Evolutionary conservation across 768 basidiomycete species (phyloP), one percentile per base, ranked within the genome.

Genomic region (Psilocybe sp.): DNA sequence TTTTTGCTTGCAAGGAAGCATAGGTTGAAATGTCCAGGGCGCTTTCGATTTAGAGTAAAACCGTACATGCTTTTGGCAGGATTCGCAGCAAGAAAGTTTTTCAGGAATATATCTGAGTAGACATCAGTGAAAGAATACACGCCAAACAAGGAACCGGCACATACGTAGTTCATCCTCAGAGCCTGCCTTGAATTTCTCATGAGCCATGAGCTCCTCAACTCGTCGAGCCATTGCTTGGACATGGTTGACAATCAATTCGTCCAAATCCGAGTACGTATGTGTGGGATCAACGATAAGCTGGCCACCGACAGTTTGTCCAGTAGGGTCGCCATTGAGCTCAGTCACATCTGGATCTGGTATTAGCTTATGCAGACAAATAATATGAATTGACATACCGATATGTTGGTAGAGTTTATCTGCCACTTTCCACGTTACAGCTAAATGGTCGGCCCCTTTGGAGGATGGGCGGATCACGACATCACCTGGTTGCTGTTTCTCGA

Each of bases 391-490:
- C 87, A 44, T 61, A 93, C 94, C 94, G 50, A 99, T 89, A 63
- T 99, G 97, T 63, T 98, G 97, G 67, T 90, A 98, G 20, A 99
- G 72, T 52, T 86, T 90, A 50, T 97, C 89, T 55, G 95, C 96
- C 2, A 99, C 94, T 70, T 98, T 99, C 97, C 97, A 99, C 0
- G 97, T 99, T 9, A 99, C 89, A 39, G 96, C 96, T 34, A 99
- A 76, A 70, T 98, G 97, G 59, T 97, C 82, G 34, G 78, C 71
- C 12, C 96, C 96, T 67, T 95, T 94, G 4, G 96, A 98, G 14
- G 94, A 96, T 0, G 97, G 97, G 40, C 97, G 77, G 55, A 99
- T 93, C 37, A 98, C 90, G 36, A 96, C 95, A 66, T 98, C 97
- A 9, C 97, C 97, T 15, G 92, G 83, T 59, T 94, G 92, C 64